Base-by-base conservation (phyloP, 2,329 filamentous ascomycete species). In the Penicillium sp. region DNA sequence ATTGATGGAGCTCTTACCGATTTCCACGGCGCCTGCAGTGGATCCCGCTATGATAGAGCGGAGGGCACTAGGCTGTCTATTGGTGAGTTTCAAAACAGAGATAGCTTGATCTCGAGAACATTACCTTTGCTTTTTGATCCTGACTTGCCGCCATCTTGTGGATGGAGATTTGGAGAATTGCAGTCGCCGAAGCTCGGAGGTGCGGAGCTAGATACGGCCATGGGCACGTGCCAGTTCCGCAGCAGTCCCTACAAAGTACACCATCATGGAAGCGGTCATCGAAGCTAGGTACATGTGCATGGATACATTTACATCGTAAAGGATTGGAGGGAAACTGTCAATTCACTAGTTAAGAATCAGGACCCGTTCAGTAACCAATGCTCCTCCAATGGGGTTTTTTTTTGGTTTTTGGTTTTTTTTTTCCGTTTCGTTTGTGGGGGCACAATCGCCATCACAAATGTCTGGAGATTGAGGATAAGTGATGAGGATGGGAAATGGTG, bases 1-100 rank as follows among this genome's bases (percentile, higher is more conserved):
- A 25, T 7, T 29, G 18, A 43, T 37, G 30, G 43, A 51, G 40
- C 27, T 39, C 61, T 74, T 76, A 91, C 88, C 83, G 70, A 97
- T 97, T 75, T 99, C 92, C 58, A 97, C 81, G 46, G 91, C 93
- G 64, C 93, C 93, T 46, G 92, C 93, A n/a, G 87, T 88, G 49
- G 89, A 89, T 56, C 93, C 93, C 48, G 93, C 93, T 62, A 97
- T 78, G 62, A 97, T 88, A 52, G 90, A 95, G 60, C 93, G 88
- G 67, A 95, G 72, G 41, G 88, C 82, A 65, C 88, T 95, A 39
- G 91, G 88, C 73, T 84, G 65, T 48, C 64, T 57, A 31, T 66
- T 78, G 79, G 52, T 64, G 51, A 66, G 60, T 27, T 37, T 29
- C 12, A 40, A 18, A 34, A n/a, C 18, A 13, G 27, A n/a, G 39